These are phyloP conservation scores for Hemisphaericaspora xylanilytica DNA, from an alignment of 1,139 yeast genomes.

Conservation along the genomic window DNA sequence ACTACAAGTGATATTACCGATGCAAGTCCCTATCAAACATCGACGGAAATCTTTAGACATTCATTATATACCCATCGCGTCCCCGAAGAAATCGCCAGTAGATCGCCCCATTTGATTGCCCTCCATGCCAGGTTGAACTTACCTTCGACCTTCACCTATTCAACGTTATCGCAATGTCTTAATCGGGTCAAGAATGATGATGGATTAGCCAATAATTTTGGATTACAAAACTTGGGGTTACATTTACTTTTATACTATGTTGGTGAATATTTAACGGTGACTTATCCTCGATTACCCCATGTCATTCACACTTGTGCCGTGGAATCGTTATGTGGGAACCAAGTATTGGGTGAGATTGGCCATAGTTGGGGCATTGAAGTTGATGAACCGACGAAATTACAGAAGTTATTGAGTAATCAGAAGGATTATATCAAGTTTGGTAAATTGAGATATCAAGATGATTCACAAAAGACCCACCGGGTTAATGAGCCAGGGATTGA, in stretches of 20 bases:
- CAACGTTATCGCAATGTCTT: slow-evolving; percentile 79
- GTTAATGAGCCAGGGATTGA: slow-evolving; percentile 49
- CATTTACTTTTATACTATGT: slow-evolving; percentile 73
- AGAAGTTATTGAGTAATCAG: slow-evolving; percentile 68
- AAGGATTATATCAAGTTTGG: slow-evolving; percentile 65
- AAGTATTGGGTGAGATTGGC: slow-evolving; percentile 64
- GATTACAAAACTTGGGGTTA: slow-evolving; percentile 80
- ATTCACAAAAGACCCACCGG: slow-evolving; percentile 30
- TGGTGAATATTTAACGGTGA: slow-evolving; percentile 66
- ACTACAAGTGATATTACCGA: too few relatives aligned
- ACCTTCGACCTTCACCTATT: slow-evolving; percentile 53
- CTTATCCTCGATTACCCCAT: slow-evolving; percentile 88
- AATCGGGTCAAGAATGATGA: slow-evolving; percentile 42
- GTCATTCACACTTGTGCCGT: slow-evolving; percentile 72
- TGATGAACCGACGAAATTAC: slow-evolving; percentile 62
- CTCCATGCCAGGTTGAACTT: slow-evolving; percentile 73
- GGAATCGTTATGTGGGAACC: slow-evolving; percentile 67
- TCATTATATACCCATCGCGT: not conserved
- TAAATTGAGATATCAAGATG: slow-evolving; percentile 52
- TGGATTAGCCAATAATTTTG: slow-evolving; percentile 68
- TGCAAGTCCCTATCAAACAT: too few relatives aligned
- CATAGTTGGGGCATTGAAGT: slow-evolving; percentile 85
- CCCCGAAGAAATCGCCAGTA: not conserved
- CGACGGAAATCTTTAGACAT: not conserved
- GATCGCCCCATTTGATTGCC: slow-evolving; percentile 67